These are phyloP conservation scores for Agrocybe praecox DNA, from an alignment of 768 basidiomycete species.

Conservation along the genomic window DNA sequence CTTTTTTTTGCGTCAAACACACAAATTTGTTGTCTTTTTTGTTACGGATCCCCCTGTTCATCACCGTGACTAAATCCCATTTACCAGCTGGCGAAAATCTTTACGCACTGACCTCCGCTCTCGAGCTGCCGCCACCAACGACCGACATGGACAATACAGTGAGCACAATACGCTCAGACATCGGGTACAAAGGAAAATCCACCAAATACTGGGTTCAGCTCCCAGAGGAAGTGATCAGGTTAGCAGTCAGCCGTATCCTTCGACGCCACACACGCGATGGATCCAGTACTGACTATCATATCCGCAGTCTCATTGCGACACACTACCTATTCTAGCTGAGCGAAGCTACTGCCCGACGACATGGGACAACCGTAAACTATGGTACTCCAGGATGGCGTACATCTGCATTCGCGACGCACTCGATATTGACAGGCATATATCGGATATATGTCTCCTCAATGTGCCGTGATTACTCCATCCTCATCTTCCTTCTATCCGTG, in stretches of 20 bases:
- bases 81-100: slow-evolving; percentile 31
- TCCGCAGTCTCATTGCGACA: slow-evolving; percentile 56
- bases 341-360: slow-evolving; percentile 48
- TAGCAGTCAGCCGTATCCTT: slow-evolving; percentile 18
- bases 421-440: slow-evolving; percentile 59
- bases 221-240: slow-evolving; percentile 31
- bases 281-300: slow-evolving; percentile 23
- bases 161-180: neutral
- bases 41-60: too few relatives aligned
- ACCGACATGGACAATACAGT: slow-evolving; percentile 8
- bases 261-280: slow-evolving; percentile 34
- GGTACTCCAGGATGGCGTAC: slow-evolving; percentile 67
- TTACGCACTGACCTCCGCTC: slow-evolving; percentile 44
- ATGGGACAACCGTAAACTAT: slow-evolving; percentile 52
- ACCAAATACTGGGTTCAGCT: slow-evolving; percentile 32
- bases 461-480: too few relatives aligned
- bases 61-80: too few relatives aligned
- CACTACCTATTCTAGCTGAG: slow-evolving; percentile 53
- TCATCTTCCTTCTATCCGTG: too few relatives aligned
- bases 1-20: too few relatives aligned
- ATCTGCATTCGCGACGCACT: slow-evolving; percentile 61
- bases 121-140: slow-evolving; percentile 31
- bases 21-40: too few relatives aligned
- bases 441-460: slow-evolving; percentile 52
- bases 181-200: slow-evolving; percentile 25